Evolutionary conservation across 2,329 filamentous ascomycete species (phyloP).

Genomic region (Paradendryphiella salina): DNA sequence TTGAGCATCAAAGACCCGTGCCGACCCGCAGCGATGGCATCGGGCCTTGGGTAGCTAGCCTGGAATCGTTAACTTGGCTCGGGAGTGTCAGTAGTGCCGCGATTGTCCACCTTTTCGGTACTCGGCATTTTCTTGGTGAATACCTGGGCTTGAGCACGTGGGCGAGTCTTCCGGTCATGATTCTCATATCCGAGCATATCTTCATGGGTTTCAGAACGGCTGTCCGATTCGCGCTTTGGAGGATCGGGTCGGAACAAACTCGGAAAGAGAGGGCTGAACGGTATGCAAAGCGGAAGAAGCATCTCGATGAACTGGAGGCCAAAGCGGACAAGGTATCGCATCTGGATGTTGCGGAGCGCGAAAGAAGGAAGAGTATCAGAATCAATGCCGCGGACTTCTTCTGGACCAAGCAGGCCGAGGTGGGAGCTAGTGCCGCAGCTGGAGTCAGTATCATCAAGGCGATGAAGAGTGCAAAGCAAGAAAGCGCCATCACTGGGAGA

Average conservation of each 20-base stretch:
- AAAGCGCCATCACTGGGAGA: conserved; percentile 19
- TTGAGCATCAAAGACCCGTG: conserved; percentile 38
- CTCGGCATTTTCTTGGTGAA: conserved; percentile 17
- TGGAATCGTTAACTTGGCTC: conserved; percentile 41
- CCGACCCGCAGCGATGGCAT: conserved; percentile 38
- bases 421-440: conserved; percentile 27
- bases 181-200: conserved; percentile 40
- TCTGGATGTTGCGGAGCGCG: conserved; percentile 29
- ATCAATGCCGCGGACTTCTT: conserved; percentile 39
- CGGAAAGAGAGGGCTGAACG: conserved; percentile 31
- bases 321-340: conserved; percentile 20
- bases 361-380: conserved; percentile 38
- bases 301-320: conserved; percentile 35
- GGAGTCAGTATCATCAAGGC: conserved; percentile 36
- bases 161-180: conserved; percentile 37
- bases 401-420: conserved; percentile 38
- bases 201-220: conserved; percentile 38
- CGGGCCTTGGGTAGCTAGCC: conserved; percentile 39
- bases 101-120: conserved; percentile 41
- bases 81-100: conserved; percentile 41
- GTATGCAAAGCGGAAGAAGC: conserved; percentile 34
- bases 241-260: conserved; percentile 38
- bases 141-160: conserved; percentile 27
- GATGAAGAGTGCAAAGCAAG: conserved; percentile 24
- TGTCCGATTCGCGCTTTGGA: conserved; percentile 31